Conservation (phyloP, 1,284 basidiomycete species). For the Ceratobasidium sp. region DNA sequence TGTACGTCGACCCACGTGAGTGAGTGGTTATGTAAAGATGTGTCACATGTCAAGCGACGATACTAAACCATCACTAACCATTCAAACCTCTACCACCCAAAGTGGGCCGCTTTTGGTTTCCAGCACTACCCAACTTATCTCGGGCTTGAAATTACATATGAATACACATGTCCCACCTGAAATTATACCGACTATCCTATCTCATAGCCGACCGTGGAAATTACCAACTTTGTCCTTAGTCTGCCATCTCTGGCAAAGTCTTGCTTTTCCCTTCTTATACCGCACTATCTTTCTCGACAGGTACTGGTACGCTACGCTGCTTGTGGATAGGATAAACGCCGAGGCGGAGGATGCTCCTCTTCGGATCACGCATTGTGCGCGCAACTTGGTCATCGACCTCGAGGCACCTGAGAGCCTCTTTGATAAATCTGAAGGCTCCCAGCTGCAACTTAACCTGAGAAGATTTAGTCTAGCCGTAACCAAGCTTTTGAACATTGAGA, state of each 20-base stretch:
- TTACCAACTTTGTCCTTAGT: background rate
- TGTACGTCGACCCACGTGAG: too few relatives aligned
- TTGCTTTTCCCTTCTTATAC: background rate
- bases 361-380: background rate
- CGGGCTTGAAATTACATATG: background rate
- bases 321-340: background rate
- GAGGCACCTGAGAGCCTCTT: background rate
- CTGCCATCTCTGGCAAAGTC: background rate
- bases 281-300: background rate
- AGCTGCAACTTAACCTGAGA: too few relatives aligned
- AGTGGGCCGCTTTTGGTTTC: too few relatives aligned
- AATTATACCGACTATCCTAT: background rate
- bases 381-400: background rate
- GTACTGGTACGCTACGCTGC: background rate
- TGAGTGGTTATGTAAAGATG: too few relatives aligned
- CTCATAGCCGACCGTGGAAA: background rate
- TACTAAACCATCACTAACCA: too few relatives aligned
- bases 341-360: background rate
- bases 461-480: too few relatives aligned
- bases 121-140: too few relatives aligned
- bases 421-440: background rate
- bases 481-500: too few relatives aligned
- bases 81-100: too few relatives aligned
- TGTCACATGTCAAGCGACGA: too few relatives aligned
- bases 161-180: background rate